phyloP scores from a whole-genome alignment of 768 basidiomycete species.

The Amanita jacksonii region DNA sequence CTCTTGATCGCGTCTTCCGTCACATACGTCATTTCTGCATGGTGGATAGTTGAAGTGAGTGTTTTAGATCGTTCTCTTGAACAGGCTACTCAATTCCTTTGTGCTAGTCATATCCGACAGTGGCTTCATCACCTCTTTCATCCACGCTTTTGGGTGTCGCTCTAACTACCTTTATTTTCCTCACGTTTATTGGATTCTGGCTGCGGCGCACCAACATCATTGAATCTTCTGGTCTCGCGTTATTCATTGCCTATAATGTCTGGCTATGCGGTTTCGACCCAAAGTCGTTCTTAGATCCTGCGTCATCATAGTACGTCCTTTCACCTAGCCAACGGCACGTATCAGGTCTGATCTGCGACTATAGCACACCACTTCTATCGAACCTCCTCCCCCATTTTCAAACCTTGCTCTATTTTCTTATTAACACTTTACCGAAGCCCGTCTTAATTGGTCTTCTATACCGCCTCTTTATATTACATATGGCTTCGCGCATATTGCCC shows the following conservation, averaged over 20 bases:
- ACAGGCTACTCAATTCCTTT: slow-evolving; percentile 11
- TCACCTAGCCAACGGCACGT: too few relatives aligned
- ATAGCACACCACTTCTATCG: slow-evolving; percentile 62
- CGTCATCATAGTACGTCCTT: slow-evolving; percentile 62
- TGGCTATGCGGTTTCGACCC: slow-evolving; percentile 84
- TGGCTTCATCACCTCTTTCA: slow-evolving; percentile 75
- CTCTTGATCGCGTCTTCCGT: slow-evolving; percentile 69
- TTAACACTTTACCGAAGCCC: slow-evolving; percentile 80
- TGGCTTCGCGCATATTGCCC: slow-evolving; percentile 75
- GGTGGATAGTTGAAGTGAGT: slow-evolving; percentile 80
- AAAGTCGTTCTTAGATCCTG: slow-evolving; percentile 60
- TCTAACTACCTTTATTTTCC: slow-evolving; percentile 80
- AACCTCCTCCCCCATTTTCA: slow-evolving; percentile 79
- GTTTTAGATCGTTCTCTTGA: background rate
- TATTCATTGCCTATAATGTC: slow-evolving; percentile 85
- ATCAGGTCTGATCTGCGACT: background rate
- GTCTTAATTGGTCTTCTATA: slow-evolving; percentile 73
- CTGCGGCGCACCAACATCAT: slow-evolving; percentile 86
- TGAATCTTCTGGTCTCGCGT: slow-evolving; percentile 79
- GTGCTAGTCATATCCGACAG: slow-evolving; percentile 67
- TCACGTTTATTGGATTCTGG: slow-evolving; percentile 87
- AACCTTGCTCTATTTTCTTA: slow-evolving; percentile 70
- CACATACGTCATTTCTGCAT: slow-evolving; percentile 73
- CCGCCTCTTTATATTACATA: slow-evolving; percentile 69
- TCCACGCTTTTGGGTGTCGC: slow-evolving; percentile 86